Base-by-base conservation (phyloP, 768 basidiomycete genomes). In the Erythrobasidium yunnanense region DNA sequence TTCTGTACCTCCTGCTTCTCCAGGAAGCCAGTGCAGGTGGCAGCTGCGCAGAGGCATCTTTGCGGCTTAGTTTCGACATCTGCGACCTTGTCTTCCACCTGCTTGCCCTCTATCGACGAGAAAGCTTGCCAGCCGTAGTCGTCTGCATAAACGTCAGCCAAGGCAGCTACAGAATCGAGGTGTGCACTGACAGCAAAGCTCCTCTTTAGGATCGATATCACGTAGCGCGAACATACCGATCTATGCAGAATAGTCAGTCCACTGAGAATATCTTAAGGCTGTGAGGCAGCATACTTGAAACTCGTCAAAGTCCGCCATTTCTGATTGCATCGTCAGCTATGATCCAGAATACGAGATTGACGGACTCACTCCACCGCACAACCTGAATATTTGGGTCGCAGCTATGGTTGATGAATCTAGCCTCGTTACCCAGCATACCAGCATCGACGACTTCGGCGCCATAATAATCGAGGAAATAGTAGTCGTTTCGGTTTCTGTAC, bases 401-500 rank as follows among this genome's bases (percentile, higher is more conserved):
- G 3, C 73, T 71, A 68, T 77, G 77, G 67, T 78, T 78, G 67
- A 77, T 75, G 69, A 76, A 78, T n/a, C 77, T 66, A 2, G 77
- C 76, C 25, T 74, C 74, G 66, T 78, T 78, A 17, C 77, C 77
- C 58, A 73, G 68, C 68, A 74, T 68, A 15, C 77, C 76, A 11
- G 77, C 75, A 71, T 78, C 77, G 22, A 78, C 75, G 22, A 77
- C 76, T 65, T 78, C 77, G 55, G 76, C 75, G 49, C 72, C 74
- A 51, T 76, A 76, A 56, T 78, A 78, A n/a, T 75, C 75, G 13
- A 78, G 68, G 11, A 77, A 77, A 53, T 77, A 78, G 65, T 73
- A 77, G 69, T 77, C 76, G 54, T 72, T 69, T 11, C 70, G 55
- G 7, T 70, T 70, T 27, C 47, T 42, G 20, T 56, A 55, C 15